Conservation (phyloP, 805 yeast species). For the Starmerella etchellsii region DNA sequence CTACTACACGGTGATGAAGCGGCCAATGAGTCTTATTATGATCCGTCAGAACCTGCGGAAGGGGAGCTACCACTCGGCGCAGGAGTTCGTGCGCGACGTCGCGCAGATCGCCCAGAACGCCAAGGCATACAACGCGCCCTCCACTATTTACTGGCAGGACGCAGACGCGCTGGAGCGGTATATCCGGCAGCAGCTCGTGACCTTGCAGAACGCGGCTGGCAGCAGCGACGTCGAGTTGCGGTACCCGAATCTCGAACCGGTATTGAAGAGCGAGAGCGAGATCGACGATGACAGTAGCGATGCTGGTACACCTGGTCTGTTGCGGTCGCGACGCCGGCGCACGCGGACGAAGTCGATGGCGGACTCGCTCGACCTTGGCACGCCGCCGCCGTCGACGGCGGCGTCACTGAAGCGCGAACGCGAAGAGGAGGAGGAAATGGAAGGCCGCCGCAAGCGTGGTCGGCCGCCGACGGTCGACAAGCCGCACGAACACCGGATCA, state of each 20-base stretch:
- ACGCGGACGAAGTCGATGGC: slow-evolving; percentile 12
- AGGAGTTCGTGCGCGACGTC: slow-evolving; percentile 61
- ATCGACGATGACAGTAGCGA: slow-evolving; percentile 20
- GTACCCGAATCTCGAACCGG: slow-evolving; percentile 57
- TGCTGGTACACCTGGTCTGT: slow-evolving; percentile 18
- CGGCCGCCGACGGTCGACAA: slow-evolving; percentile 84
- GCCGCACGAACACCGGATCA: slow-evolving; percentile 85
- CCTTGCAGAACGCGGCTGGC: slow-evolving; percentile 33
- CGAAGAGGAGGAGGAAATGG: slow-evolving; percentile 24
- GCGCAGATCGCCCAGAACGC: slow-evolving; percentile 89
- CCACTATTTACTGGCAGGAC: slow-evolving; percentile 51
- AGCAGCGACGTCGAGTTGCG: slow-evolving; percentile 28
- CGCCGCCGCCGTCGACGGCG: slow-evolving; percentile 7
- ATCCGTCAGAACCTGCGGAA: slow-evolving; percentile 45
- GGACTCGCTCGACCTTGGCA: slow-evolving; percentile 4
- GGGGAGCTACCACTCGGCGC: slow-evolving; percentile 43
- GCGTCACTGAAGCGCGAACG: slow-evolving; percentile 6
- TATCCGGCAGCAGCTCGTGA: slow-evolving; percentile 38
- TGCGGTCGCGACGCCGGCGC: slow-evolving; percentile 21
- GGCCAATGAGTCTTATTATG: slow-evolving; percentile 72
- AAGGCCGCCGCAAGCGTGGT: slow-evolving; percentile 57
- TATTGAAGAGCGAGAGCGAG: slow-evolving; percentile 37
- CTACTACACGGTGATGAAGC: slow-evolving; percentile 63
- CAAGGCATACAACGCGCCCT: slow-evolving; percentile 62
- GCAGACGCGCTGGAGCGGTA: slow-evolving; percentile 49